A percentile compares a stretch with the other conserved stretches of the same genome.
phyloP scores from a whole-genome alignment of 2,329 filamentous ascomycete genomes.

The Sclerotinia spermophila region DNA sequence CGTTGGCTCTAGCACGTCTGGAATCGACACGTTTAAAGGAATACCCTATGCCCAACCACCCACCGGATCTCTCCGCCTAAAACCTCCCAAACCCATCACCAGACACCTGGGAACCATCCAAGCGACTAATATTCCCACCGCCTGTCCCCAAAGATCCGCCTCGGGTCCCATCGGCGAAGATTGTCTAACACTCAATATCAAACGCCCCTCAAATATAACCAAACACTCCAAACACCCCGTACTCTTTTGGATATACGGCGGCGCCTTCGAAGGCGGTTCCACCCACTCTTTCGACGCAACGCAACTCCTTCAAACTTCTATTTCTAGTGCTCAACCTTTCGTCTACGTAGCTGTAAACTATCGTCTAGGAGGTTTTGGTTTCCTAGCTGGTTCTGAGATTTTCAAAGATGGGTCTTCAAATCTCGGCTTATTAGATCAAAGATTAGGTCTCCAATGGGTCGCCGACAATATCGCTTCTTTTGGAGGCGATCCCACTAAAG shows the following conservation, averaged over 20 bases:
- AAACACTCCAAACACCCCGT: constrained; percentile 50
- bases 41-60: constrained; percentile 45
- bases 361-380: constrained; percentile 64
- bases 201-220: constrained; percentile 40
- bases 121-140: constrained; percentile 32
- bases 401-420: constrained; percentile 56
- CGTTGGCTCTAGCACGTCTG: neutral
- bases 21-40: constrained; percentile 12
- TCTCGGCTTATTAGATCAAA: constrained; percentile 60
- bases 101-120: constrained; percentile 26
- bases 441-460: constrained; percentile 57
- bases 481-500: constrained; percentile 49
- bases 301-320: constrained; percentile 47
- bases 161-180: constrained; percentile 33
- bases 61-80: constrained; percentile 42
- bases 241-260: constrained; percentile 40
- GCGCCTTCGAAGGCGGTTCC: constrained; percentile 40
- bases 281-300: constrained; percentile 50
- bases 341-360: constrained; percentile 60
- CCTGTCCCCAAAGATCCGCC: constrained; percentile 38
- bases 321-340: constrained; percentile 60
- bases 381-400: constrained; percentile 55
- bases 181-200: constrained; percentile 40
- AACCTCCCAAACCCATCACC: constrained; percentile 37
- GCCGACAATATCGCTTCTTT: constrained; percentile 71